Conservation (phyloP, 78 protist genomes). For the Dictyostelium firmibasis region DNA sequence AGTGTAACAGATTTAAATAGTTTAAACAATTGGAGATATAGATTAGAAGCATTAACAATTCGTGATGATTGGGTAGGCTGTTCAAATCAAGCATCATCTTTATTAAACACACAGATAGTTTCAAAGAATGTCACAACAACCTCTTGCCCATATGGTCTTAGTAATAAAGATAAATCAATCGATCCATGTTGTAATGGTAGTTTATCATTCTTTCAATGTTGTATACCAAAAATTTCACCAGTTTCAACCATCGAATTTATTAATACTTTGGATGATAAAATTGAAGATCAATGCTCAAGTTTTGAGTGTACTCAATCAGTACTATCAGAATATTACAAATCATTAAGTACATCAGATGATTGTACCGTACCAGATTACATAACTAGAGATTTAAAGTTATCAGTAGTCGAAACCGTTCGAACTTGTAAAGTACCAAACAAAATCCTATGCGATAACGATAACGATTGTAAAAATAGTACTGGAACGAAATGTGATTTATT, state of each 20-base stretch:
- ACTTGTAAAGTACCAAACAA: neutral
- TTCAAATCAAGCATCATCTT: neutral
- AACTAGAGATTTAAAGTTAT: neutral
- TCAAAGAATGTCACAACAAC: neutral
- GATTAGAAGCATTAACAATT: slow-evolving; percentile 19
- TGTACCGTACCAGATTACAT: slow-evolving; percentile 8
- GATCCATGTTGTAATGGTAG: slow-evolving; percentile 61
- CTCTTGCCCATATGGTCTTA: neutral
- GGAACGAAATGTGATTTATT: neutral
- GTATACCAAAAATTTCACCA: slow-evolving; percentile 8
- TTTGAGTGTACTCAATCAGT: slow-evolving; percentile 49
- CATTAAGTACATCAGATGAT: neutral
- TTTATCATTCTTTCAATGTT: slow-evolving; percentile 27
- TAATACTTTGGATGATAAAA: neutral
- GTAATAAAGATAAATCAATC: neutral
- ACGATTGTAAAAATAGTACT: neutral
- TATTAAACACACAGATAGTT: neutral
- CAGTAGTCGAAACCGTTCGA: neutral
- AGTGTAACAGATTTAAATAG: neutral
- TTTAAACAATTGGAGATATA: neutral
- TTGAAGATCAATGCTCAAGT: slow-evolving; percentile 21
- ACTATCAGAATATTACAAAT: slow-evolving; percentile 11
- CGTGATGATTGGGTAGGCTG: slow-evolving; percentile 50
- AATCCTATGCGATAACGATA: neutral
- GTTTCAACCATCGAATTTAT: neutral